Base-by-base conservation (phyloP, 148 eudicot genomes). In the Chenopodium berlandieri region DNA sequence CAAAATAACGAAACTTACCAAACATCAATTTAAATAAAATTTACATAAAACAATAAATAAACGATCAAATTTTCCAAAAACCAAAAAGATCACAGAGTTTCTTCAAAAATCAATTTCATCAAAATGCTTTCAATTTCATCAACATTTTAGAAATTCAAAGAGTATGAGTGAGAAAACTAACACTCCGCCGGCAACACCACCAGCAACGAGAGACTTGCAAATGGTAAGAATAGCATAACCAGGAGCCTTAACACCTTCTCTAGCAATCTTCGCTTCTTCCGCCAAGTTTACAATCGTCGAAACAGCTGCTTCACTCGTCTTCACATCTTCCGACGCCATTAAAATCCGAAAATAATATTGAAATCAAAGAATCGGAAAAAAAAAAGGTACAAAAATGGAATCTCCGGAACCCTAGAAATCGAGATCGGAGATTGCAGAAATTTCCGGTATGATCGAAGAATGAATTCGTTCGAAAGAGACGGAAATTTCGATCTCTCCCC, bases 131-230 rank as follows among this genome's bases (percentile, higher is more conserved):
- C 30, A 46, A 4, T 66, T 66, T 7, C 71, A 52, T 25, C 20
- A 40, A 34, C 7, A 54, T 32, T 62, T n/a, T 8, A 75, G 37
- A 30, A 67, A 22, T n/a, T 4, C 34, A 14, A n/a, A 37, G 62
- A 47, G 23, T 12, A 48, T 72, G 32, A 48, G 25, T 7, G 47
- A 75, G 30, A 27, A 31, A 54, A 85, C 95, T 86, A 31, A 92
- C 95, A 92, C 86, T 84, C 93, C 95, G n/a, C 95, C 95, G 46
- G 93, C 95, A 50, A 92, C 88, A 25, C 95, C 95, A 1, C 95
- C 93, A 50, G 95, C 95, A n/a, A 90, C 82, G 52, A 92, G 93
- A 50, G 95, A 90, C 79, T 92, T 92, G 88, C 90, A 87, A 81
- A 92, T 88, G 60, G 82, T 86, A 74, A 87, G 89, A 37, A 88